Evolutionary conservation across 345 rosid genomes (phyloP), one percentile per base, ranked within the genome.

Genomic region (Eucalyptus camaldulensis): DNA sequence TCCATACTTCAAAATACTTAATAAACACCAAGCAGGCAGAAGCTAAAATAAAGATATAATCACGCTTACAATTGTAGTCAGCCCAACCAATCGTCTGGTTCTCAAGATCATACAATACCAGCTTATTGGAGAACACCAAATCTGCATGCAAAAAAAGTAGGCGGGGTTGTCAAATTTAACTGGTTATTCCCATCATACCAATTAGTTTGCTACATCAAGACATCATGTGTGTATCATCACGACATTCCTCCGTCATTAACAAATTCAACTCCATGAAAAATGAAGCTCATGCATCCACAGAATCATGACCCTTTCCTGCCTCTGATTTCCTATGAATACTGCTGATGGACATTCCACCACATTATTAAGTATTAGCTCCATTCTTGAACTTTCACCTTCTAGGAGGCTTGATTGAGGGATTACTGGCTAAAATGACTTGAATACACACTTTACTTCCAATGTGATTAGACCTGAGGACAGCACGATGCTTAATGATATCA

Each of bases 81-180:
- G 94, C 92, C 99, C 99, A 97, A 91, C 99, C 99, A 49, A 97
- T 93, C 72, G 91, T 92, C 91, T 94, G 96, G 33, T 96, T 95
- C 86, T 93, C 96, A 13, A 96, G 86, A 92, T 97, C 98, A 86
- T 96, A 97, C 85, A 96, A 80, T 58, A 97, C 97, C 88, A 97
- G 94, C 94, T 95, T 97, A 92, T 96, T 94, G 9, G 98, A 94
- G 67, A 97, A 94, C 91, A 94, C 96, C 95, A 97, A 92, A 91
- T 96, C 99, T 97, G 95, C 93, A 87, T 49, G 8, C 45, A 11
- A 37, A 16, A 49, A 49, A 81, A 29, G 47, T 67, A 14, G 43
- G 44, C 1, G 10, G 50, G 17, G 27, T 88, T 15, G 45, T 16
- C 86, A 53, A 54, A 54, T 13, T 53, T 44, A 60, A 53, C n/a